These are phyloP conservation scores for Phytomonas sp. DNA, from an alignment of 208 protist species.

Conservation along the genomic window DNA sequence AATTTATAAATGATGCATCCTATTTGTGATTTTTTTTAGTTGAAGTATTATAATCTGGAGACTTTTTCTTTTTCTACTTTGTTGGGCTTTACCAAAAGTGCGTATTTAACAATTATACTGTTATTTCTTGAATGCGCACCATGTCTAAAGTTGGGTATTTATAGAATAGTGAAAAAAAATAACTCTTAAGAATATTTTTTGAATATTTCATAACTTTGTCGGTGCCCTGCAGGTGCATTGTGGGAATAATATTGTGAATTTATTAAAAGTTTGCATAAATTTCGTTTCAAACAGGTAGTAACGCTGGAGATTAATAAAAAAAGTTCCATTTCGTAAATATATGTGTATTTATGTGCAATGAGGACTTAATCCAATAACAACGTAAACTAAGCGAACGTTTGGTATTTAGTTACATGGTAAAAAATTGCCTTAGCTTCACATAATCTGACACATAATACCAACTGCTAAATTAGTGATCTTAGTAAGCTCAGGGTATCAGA, in stretches of 20 bases:
- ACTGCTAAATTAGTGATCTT: background rate
- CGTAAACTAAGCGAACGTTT: background rate
- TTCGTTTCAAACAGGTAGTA: conserved; percentile 5
- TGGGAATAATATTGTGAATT: background rate
- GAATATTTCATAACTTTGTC: background rate
- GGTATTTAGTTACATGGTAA: background rate
- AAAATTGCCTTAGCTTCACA: background rate
- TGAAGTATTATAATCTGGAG: background rate
- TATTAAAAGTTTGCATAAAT: conserved; percentile 2
- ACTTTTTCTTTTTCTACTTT: conserved; percentile 9
- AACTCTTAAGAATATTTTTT: background rate
- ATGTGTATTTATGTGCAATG: no score
- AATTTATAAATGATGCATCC: background rate
- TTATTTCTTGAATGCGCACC: conserved; percentile 3
- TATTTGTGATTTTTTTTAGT: conserved; percentile 4
- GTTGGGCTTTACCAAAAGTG: conserved; percentile 1
- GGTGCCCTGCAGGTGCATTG: background rate
- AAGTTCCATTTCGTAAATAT: no score
- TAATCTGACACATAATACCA: background rate
- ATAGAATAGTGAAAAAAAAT: conserved; percentile 4
- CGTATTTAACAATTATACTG: conserved; percentile 3
- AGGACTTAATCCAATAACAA: background rate
- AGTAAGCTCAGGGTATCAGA: background rate
- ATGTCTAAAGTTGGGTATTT: conserved; percentile 9
- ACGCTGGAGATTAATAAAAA: no score